Evolutionary conservation across 164 flowering plant species (phyloP), one percentile per base, ranked within the genome.

Genomic region (Nymphaea colorata): DNA sequence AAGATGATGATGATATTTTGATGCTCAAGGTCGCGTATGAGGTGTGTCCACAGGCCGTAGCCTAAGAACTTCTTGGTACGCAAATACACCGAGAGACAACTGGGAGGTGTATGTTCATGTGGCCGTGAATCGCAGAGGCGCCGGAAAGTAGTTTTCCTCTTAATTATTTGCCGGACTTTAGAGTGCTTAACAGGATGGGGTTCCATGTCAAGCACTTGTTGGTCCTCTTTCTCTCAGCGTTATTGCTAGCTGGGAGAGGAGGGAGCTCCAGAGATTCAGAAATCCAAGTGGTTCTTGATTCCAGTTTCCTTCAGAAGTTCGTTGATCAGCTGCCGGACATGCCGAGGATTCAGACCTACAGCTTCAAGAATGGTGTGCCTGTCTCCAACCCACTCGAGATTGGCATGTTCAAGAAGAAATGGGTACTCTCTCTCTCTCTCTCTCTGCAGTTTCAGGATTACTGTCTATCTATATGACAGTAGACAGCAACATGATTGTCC

Each of bases 311-410:
- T 69, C 59, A 77, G 60, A 86, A 83, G 93, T 93, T 87, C 67
- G 98, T 90, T 0, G 98, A 93, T 69, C 88, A 85, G 64, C 84
- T 93, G 55, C 93, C 86, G 3, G 76, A 80, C 62, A 80, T 90
- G 85, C 98, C 96, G 42, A 85, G 72, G 74, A 41, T 93, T 64
- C 66, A 43, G 12, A 91, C 87, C 11, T 90, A 61, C 62, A 43
- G 71, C 3, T 3, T 77, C 12, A 67, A 68, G 11, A 43, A 84
- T 71, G 92, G 87, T 36, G 71, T 73, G 42, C 81, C 83, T 1
- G 77, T 73, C 10, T 41, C 93, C n/a, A 81, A 70, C 47, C 65
- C 79, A 0, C 79, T 93, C 61, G 69, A 66, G 66, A 90, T 93
- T 67, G 95, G 91, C 76, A 93, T 90, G 98, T 90, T 74, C 66